These are phyloP conservation scores for Lactuca sativa DNA, from an alignment of 129 eudicot genomes.

Conservation along the genomic window DNA sequence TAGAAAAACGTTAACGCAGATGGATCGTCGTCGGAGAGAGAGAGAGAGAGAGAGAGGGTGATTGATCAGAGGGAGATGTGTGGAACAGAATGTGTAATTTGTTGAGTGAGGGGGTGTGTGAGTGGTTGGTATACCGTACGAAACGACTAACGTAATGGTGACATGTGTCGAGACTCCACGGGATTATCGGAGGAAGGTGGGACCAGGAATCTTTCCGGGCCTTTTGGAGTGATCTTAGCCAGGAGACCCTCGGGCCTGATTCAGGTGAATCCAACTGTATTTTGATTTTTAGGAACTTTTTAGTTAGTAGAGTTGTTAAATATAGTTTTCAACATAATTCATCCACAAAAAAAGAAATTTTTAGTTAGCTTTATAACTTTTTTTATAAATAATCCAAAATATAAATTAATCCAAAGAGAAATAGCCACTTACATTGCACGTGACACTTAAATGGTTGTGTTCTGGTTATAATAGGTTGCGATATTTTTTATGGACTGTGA, in stretches of 20 bases:
- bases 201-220: slow-evolving; percentile 11
- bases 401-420: no score
- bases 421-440: no score
- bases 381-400: no score
- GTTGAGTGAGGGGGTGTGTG: slow-evolving; percentile 9
- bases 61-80: not conserved
- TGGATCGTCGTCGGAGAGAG: slow-evolving; percentile 6
- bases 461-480: no score
- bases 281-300: not conserved
- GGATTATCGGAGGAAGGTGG: slow-evolving; percentile 29
- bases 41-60: not conserved
- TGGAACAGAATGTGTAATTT: slow-evolving; percentile 15
- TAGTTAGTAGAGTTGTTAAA: not conserved
- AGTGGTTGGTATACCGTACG: slow-evolving; percentile 30
- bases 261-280: slow-evolving; percentile 18
- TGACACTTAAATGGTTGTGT: no score
- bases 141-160: slow-evolving; percentile 32
- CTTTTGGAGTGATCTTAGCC: slow-evolving; percentile 16
- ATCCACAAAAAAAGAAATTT: no score
- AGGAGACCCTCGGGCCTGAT: not conserved
- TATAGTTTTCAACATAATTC: not conserved
- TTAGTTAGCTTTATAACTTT: no score
- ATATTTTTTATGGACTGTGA: no score
- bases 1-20: slow-evolving; percentile 1
- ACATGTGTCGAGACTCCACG: slow-evolving; percentile 42